Evolutionary conservation across 495 filamentous ascomycete genomes (phyloP), one percentile per base, ranked within the genome.

Genomic region (Hyaloscypha finlandica): DNA sequence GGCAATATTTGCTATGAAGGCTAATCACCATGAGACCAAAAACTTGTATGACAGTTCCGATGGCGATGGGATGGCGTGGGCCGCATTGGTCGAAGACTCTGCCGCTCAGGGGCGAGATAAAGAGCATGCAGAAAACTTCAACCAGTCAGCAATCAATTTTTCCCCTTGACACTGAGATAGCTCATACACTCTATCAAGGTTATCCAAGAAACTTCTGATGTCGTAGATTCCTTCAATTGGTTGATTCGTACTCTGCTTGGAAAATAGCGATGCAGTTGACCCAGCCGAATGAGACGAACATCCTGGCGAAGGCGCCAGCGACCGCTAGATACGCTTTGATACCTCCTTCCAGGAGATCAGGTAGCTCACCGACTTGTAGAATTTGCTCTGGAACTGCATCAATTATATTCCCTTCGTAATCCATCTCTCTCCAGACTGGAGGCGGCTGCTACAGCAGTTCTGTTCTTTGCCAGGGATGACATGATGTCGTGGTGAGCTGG

Each of bases 21-120:
- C 81, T 84, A 5, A 88, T 81, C 86, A 92, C 88, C 88, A 91
- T 91, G 8, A 92, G 71, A 3, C 88, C 89, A 66, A 91, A 87
- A 56, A 88, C 77, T 66, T 91, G 87, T 31, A 89, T 68, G 32
- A 89, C 74, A 8, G 83, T 85, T 6, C 90, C 90, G 2, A 78
- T 75, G 0, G 86, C 61, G 20, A 94, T 75, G 25, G 91, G 78
- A 70, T 77, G 88, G 29, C 82, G 80, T 5, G 91, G 89, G 3
- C 90, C 90, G 63, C 89, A 87, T 66, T 85, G 85, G 70, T 96
- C 92, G 70, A 87, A 92, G 29, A 93, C 66, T 33, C 84, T 86
- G 3, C 90, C 90, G 51, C 85, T 74, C 42, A 90, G 78, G 37
- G 85, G 80, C 3, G 30, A 31, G 30, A 22, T 87, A 20, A 59